Conservation (phyloP, 768 basidiomycete species). For the Termitomyces heimii region DNA sequence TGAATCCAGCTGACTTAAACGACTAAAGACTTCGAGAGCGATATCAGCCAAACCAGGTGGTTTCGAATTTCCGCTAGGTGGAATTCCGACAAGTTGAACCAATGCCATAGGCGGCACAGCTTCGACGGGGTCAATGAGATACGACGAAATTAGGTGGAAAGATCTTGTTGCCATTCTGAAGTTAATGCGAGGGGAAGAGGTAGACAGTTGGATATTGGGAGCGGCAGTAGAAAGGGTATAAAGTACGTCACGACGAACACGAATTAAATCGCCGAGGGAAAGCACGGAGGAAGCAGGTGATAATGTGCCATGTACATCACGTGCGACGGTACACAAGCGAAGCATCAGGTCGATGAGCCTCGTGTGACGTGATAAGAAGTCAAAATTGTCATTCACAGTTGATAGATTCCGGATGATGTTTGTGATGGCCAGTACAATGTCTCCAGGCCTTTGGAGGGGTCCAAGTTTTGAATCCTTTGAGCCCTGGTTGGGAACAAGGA, state of each 20-base stretch:
- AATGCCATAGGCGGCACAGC: slow-evolving; percentile 55
- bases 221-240: slow-evolving; percentile 63
- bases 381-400: slow-evolving; percentile 63
- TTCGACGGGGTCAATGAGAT: slow-evolving; percentile 66
- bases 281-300: slow-evolving; percentile 51
- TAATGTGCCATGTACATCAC: slow-evolving; percentile 22
- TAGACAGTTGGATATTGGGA: slow-evolving; percentile 41
- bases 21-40: slow-evolving; percentile 84
- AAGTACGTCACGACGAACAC: slow-evolving; percentile 72
- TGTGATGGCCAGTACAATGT: slow-evolving; percentile 60
- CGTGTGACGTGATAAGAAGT: slow-evolving; percentile 58
- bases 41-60: slow-evolving; percentile 63
- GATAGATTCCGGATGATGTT: slow-evolving; percentile 88
- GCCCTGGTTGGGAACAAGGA: slow-evolving; percentile 43
- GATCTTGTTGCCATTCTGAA: slow-evolving; percentile 47
- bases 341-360: slow-evolving; percentile 62
- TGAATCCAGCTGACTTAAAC: slow-evolving; percentile 66
- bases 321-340: slow-evolving; percentile 55
- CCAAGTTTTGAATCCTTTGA: slow-evolving; percentile 43
- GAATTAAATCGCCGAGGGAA: slow-evolving; percentile 65
- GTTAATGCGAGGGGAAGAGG: slow-evolving; percentile 34
- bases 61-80: slow-evolving; percentile 32
- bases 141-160: slow-evolving; percentile 67
- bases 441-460: slow-evolving; percentile 61
- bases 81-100: slow-evolving; percentile 47